Evolutionary conservation across 805 yeast genomes (phyloP).

Genomic region (Saturnispora quitensis): DNA sequence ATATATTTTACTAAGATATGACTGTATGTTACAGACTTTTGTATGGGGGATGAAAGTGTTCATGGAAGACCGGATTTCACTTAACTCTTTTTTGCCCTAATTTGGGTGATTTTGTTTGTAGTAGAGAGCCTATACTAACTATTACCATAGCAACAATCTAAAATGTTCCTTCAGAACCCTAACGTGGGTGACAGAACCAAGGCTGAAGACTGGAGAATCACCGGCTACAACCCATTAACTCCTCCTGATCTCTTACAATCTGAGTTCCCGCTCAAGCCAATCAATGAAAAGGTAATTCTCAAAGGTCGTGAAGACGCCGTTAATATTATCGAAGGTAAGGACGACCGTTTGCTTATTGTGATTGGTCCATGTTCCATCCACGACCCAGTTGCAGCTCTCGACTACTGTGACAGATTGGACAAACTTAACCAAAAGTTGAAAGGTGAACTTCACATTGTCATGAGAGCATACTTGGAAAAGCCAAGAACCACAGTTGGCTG

Average conservation of each 20-base stretch:
- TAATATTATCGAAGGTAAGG: conserved; percentile 66
- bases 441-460: conserved; percentile 73
- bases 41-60: neutral
- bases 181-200: conserved; percentile 77
- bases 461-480: conserved; percentile 97
- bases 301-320: conserved; percentile 70
- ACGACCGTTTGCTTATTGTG: conserved; percentile 80
- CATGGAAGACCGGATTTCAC: neutral
- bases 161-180: conserved; percentile 79
- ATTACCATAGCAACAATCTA: conserved; percentile 16
- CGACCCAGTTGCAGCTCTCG: conserved; percentile 87
- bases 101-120: neutral
- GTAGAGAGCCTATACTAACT: neutral
- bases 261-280: conserved; percentile 61
- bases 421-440: conserved; percentile 51
- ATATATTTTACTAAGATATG: neutral
- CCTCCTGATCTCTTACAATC: conserved; percentile 90
- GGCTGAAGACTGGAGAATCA: conserved; percentile 67
- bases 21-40: neutral
- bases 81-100: neutral
- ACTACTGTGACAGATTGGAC: conserved; percentile 64
- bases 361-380: conserved; percentile 98
- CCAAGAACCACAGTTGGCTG: conserved; percentile 99
- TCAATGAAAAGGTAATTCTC: conserved; percentile 53
- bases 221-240: conserved; percentile 91